phyloP scores from a whole-genome alignment of 23 red algal genomes.

The Gracilaria vermiculophylla region DNA sequence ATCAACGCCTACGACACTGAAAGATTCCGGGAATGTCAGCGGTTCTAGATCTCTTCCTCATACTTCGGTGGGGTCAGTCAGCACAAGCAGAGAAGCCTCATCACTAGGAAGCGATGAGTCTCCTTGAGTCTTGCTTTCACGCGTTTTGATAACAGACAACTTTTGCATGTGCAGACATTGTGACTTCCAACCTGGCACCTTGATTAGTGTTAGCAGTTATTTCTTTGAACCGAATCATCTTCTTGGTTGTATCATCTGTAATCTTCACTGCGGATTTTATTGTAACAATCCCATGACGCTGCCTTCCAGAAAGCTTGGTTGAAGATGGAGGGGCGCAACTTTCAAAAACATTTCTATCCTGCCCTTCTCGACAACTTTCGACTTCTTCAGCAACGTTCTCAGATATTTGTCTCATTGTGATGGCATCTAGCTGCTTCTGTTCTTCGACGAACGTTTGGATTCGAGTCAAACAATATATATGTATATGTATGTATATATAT shows the following conservation, averaged over 20 bases:
- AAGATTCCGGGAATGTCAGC: slow-evolving; percentile 71
- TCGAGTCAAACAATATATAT: slow-evolving; percentile 42
- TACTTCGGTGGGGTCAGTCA: slow-evolving; percentile 95
- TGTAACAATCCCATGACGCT: slow-evolving; percentile 87
- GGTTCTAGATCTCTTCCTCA: slow-evolving; percentile 69
- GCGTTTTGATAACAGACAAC: slow-evolving; percentile 87
- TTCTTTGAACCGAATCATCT: slow-evolving; percentile 33
- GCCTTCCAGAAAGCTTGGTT: slow-evolving; percentile 79
- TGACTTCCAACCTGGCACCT: slow-evolving; percentile 87
- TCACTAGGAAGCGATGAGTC: slow-evolving; percentile 97
- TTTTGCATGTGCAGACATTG: slow-evolving; percentile 68
- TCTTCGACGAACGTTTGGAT: slow-evolving; percentile 43
- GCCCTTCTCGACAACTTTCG: slow-evolving; percentile 67
- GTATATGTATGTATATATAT: too few relatives aligned
- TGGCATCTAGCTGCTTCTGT: slow-evolving; percentile 77
- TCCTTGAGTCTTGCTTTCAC: slow-evolving; percentile 91
- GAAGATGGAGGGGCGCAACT: slow-evolving; percentile 79
- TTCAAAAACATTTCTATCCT: slow-evolving; percentile 83
- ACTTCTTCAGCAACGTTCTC: slow-evolving; percentile 92
- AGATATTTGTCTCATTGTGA: slow-evolving; percentile 95
- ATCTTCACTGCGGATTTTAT: slow-evolving; percentile 77
- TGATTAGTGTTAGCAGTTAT: slow-evolving; percentile 82
- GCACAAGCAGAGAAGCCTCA: slow-evolving; percentile 85
- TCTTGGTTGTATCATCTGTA: slow-evolving; percentile 35
- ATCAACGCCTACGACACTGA: slow-evolving; percentile 89